Evolutionary conservation across 2,329 filamentous ascomycete species (phyloP), one percentile per base, ranked within the genome.

Genomic region (Microcera coccophila): DNA sequence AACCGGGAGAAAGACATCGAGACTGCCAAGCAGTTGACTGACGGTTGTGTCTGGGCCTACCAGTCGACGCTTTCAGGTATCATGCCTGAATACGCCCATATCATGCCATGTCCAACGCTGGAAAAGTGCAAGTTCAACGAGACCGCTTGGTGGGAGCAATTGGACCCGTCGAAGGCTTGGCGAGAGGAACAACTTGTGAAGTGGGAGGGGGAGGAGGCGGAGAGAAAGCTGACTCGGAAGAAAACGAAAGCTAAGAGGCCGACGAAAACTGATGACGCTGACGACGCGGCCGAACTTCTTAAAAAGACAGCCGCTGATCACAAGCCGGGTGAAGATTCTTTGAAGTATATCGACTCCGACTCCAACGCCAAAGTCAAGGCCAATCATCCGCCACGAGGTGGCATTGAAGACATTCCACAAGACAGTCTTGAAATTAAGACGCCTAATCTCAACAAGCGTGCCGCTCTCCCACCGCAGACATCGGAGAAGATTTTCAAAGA

Each of bases 11-110:
- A 75, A 18, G 81, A 86, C 54, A 65, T 86, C n/a, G 78, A 82
- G 52, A 72, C 79, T 20, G 83, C 74, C 17, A 74, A 74, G 59
- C 77, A 75, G 57, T 74, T 86, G n/a, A 74, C 82, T 0, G 79
- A 84, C 42, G 82, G 82, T 10, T 86, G 83, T 50, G 80, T 82
- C 4, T 86, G 82, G 83, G 81, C 81, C 9, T 86, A 87, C 58
- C 73, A 78, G 49, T 67, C 69, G 19, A 83, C 76, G 24, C 63
- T 71, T 1, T 73, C 72, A 1, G 82, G 82, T 14, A 73, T 87
- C 44, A 85, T 86, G 82, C 78, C 82, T 3, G 83, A 87, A 59
- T 61, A 54, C 2, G 70, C 61, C 12, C 48, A 56, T 16, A 47
- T 70, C 12, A 39, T 67, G 12, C 71, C 76, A 2, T 86, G 82